Evolutionary conservation across 1,139 yeast species (phyloP), one percentile per base, ranked within the genome.

Genomic region (Yamadazyma spencermartinsiae): DNA sequence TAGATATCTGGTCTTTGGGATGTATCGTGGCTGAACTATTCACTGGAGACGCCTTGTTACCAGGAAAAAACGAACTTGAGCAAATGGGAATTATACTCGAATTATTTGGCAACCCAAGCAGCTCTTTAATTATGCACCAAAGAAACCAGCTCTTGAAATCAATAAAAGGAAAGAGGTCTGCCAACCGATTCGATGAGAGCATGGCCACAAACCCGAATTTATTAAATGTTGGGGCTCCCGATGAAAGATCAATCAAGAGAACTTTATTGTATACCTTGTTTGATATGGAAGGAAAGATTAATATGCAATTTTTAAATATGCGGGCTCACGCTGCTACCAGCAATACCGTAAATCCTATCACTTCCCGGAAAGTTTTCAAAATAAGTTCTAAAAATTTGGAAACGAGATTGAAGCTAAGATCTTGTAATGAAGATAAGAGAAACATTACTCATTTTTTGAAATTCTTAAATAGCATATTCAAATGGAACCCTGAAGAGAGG

Each of bases 1-100:
- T 86, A 39, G 95, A 86, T 56, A 75, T 86, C 45, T 86, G 95
- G 95, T 83, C 92, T 4, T 61, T 83, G 44, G 92, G 86, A 0
- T 76, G 90, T 40, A 76, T 86, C 30, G 58, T 83, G 13, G 77
- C 80, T 1, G 95, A 86, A 54, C 56, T 86, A 35, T 73, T 70
- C 38, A 72, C 79, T 0, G 95, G 95, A 0, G 55, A 60, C 24
- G 92, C 95, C 0, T 53, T 86, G 19, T 76, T 86, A 43, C 83
- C 86, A 28, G 90, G 89, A 0, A 79, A 72, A 42, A 76, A 79
- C 50, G 95, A 86, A 54, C 64, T 70, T 33, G 88, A 83, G 41
- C 82, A 86, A 42, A 63, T 85, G 34, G 79, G 78, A 1, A 63
- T 75, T 25, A 74, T 80, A 18, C 59, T 82, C 46, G 83, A 82